A percentile compares a stretch with the other conserved stretches of the same genome.
These are phyloP conservation scores for Talaromyces sp. DNA, from an alignment of 2,329 filamentous ascomycete genomes.

Conservation along the genomic window DNA sequence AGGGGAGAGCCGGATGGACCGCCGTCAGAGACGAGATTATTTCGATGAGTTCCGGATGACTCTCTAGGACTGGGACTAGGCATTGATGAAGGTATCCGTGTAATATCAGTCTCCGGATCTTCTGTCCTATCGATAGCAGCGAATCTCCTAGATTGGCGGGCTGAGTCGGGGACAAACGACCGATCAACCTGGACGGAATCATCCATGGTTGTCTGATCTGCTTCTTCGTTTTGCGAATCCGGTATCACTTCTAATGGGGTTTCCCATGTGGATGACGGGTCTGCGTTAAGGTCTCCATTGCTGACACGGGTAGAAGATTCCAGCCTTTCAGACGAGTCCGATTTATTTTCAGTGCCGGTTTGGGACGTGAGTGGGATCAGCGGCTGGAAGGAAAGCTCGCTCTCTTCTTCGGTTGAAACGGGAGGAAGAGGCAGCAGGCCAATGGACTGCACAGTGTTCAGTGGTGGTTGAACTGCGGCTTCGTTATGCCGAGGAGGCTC, in stretches of 20 bases:
- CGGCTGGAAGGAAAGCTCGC: conserved; percentile 9
- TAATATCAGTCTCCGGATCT: background rate
- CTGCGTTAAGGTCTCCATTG: background rate
- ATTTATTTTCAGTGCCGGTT: background rate
- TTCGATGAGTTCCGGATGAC: background rate
- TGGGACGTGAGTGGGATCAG: conserved; percentile 1
- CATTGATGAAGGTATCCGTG: conserved; percentile 16
- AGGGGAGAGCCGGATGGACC: background rate
- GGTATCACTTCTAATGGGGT: conserved; percentile 37
- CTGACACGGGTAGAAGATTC: background rate
- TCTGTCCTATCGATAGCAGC: background rate
- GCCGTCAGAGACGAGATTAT: background rate
- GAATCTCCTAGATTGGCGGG: background rate
- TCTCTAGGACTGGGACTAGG: conserved; percentile 9
- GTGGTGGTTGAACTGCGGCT: background rate
- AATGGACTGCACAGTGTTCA: background rate
- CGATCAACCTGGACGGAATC: conserved; percentile 15
- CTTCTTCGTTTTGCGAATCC: conserved; percentile 25
- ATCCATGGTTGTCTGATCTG: background rate
- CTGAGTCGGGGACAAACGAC: conserved; percentile 14
- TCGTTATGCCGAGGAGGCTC: background rate
- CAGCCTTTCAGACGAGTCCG: background rate
- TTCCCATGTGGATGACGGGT: conserved; percentile 23
- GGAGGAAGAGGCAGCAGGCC: background rate
- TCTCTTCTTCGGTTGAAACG: conserved; percentile 6